These are phyloP conservation scores for Stephanodiscus triporus DNA, from an alignment of 108 stramenopile species.

Conservation along the genomic window DNA sequence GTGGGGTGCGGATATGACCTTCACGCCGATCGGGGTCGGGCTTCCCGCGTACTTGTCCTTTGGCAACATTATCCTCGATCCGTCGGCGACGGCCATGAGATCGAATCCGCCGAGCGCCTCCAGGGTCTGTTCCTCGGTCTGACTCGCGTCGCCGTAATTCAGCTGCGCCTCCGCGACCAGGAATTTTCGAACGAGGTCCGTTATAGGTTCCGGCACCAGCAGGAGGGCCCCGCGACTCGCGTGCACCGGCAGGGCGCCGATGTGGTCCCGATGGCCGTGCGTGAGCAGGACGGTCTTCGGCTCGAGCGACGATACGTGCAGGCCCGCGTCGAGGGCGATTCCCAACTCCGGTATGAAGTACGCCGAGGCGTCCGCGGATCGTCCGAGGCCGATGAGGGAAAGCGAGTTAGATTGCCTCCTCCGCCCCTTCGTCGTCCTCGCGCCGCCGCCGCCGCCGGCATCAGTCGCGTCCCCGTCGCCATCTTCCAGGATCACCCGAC, in stretches of 20 bases:
- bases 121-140: conserved; percentile 57
- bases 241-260: conserved; percentile 58
- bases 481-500: conserved; percentile 45
- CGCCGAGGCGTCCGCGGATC: conserved; percentile 58
- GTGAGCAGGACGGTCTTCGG: conserved; percentile 60
- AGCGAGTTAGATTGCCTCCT: conserved; percentile 18
- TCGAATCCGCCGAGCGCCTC: conserved; percentile 52
- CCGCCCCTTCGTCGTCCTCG: not conserved
- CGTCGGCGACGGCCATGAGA: conserved; percentile 44
- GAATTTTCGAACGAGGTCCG: conserved; percentile 43
- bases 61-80: conserved; percentile 51
- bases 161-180: conserved; percentile 60
- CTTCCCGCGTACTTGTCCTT: conserved; percentile 43
- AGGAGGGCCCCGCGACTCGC: conserved; percentile 29
- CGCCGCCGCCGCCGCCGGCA: not conserved
- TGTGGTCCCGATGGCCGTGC: conserved; percentile 70
- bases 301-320: conserved; percentile 52
- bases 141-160: conserved; percentile 55
- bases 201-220: conserved; percentile 42
- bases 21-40: conserved; percentile 56
- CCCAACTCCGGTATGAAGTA: conserved; percentile 65
- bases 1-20: conserved; percentile 58
- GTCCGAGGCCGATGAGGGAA: conserved; percentile 50
- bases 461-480: conserved; percentile 2
- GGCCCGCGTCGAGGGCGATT: conserved; percentile 58